These are phyloP conservation scores for Leptographium lundbergii DNA, from an alignment of 2,329 filamentous ascomycete species.

Conservation along the genomic window DNA sequence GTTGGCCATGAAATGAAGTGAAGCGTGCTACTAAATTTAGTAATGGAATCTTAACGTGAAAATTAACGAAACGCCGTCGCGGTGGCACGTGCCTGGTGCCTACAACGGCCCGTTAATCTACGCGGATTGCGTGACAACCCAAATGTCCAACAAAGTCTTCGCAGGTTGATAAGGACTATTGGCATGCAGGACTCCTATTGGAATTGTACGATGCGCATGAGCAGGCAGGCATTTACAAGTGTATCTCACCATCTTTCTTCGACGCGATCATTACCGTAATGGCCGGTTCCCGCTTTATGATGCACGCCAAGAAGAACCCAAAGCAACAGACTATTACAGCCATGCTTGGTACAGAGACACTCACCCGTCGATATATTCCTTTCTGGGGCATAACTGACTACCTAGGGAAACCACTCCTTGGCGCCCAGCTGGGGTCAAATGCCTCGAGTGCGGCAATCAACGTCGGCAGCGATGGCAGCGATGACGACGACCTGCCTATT, in stretches of 20 bases:
- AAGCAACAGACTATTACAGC: constrained; percentile 12
- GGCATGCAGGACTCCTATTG: not conserved
- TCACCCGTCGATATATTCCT: not conserved
- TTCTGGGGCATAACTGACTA: not conserved
- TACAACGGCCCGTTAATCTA: not conserved
- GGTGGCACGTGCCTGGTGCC: not conserved
- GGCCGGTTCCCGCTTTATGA: not conserved
- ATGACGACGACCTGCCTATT: constrained; percentile 6
- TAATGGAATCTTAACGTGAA: not conserved
- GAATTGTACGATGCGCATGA: not conserved
- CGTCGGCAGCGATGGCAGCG: not conserved
- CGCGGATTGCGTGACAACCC: not conserved
- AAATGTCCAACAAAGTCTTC: not conserved
- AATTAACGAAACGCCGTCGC: not conserved
- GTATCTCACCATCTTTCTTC: not conserved
- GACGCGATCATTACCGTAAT: not conserved
- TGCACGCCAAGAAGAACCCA: not conserved
- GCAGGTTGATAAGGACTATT: not conserved
- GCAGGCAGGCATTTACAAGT: not conserved
- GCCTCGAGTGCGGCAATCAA: not conserved
- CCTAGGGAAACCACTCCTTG: not conserved
- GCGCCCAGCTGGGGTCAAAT: not conserved
- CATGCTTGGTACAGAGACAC: constrained; percentile 9
- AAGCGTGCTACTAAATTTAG: not conserved
- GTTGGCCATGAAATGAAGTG: too few species aligned